Evolutionary conservation across 2,329 filamentous ascomycete genomes (phyloP).

Genomic region (Penicillium thymicola): DNA sequence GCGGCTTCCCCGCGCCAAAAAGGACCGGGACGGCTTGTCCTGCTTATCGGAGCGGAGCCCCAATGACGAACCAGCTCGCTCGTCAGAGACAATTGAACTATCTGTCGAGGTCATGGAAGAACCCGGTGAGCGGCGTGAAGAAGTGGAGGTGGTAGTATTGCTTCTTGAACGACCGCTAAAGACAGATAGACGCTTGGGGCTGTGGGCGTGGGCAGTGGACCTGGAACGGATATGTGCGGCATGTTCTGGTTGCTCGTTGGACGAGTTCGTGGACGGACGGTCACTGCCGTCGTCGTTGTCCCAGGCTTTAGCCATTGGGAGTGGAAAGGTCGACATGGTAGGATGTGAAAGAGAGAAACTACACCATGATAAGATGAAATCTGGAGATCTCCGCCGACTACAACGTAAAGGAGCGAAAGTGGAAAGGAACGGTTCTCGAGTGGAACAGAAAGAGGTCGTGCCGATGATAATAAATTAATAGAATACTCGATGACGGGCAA

Average conservation of each 20-base stretch:
- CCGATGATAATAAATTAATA: constrained; percentile 12
- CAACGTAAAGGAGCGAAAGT: constrained; percentile 7
- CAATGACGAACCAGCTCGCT: constrained; percentile 28
- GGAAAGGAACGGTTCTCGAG: constrained; percentile 7
- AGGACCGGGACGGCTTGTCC: constrained; percentile 39
- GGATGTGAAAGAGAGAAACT: constrained; percentile 1
- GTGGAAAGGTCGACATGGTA: constrained; percentile 8
- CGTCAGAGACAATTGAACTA: constrained; percentile 30
- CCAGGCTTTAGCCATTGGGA: constrained; percentile 8
- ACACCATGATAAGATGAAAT: constrained; percentile 11
- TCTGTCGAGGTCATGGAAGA: constrained; percentile 42
- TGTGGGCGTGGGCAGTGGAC: constrained; percentile 36
- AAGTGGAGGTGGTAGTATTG: constrained; percentile 52
- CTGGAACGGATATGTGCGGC: constrained; percentile 34
- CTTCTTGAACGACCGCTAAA: constrained; percentile 41
- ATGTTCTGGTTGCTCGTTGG: constrained; percentile 35
- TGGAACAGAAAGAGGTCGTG: constrained; percentile 4
- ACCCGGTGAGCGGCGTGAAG: constrained; percentile 46
- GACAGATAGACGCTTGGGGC: constrained; percentile 40
- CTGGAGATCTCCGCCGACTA: constrained; percentile 9
- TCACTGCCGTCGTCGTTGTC: constrained; percentile 28
- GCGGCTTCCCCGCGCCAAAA: constrained; percentile 45
- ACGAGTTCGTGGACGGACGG: constrained; percentile 31
- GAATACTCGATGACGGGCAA: constrained; percentile 7
- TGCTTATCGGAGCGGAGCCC: constrained; percentile 31